Percentiles rank a stretch among this genome's conserved stretches.
Evolutionary conservation across 768 basidiomycete genomes (phyloP).

Genomic region (Tulasnella sp.): DNA sequence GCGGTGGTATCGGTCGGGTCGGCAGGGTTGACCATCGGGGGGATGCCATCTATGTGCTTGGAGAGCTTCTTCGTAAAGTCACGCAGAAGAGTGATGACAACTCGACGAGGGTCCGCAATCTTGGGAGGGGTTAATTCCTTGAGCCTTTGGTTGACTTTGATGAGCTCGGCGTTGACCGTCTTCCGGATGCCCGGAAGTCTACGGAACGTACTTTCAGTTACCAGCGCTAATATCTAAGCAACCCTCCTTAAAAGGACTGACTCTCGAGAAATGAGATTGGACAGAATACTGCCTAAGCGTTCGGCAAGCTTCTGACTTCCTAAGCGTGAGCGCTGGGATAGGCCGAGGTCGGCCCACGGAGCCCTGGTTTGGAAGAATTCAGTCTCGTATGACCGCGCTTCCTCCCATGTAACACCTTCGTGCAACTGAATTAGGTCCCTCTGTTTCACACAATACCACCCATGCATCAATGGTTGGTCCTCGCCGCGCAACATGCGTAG

Average conservation of each 20-base stretch:
- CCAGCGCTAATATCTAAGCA: not conserved
- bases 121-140: conserved; percentile 54
- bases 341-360: conserved; percentile 35
- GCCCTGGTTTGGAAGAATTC: conserved; percentile 52
- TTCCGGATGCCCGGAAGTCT: conserved; percentile 68
- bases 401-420: conserved; percentile 58
- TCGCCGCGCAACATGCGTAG: conserved; percentile 40
- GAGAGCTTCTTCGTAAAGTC: conserved; percentile 54
- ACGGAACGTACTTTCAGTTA: not conserved
- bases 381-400: conserved; percentile 61
- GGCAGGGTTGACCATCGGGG: conserved; percentile 38
- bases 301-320: conserved; percentile 49
- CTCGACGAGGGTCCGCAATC: conserved; percentile 59
- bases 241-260: conserved; percentile 40
- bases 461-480: conserved; percentile 52
- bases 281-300: conserved; percentile 61
- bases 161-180: conserved; percentile 56
- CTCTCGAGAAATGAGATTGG: conserved; percentile 66
- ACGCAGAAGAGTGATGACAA: conserved; percentile 56
- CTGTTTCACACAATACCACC: conserved; percentile 65
- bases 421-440: conserved; percentile 57
- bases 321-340: not conserved
- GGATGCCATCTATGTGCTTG: conserved; percentile 56
- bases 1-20: conserved; percentile 40
- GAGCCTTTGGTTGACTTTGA: conserved; percentile 46